Base-by-base conservation (phyloP, 108 stramenopile species). In the Thalassiosira profunda region DNA sequence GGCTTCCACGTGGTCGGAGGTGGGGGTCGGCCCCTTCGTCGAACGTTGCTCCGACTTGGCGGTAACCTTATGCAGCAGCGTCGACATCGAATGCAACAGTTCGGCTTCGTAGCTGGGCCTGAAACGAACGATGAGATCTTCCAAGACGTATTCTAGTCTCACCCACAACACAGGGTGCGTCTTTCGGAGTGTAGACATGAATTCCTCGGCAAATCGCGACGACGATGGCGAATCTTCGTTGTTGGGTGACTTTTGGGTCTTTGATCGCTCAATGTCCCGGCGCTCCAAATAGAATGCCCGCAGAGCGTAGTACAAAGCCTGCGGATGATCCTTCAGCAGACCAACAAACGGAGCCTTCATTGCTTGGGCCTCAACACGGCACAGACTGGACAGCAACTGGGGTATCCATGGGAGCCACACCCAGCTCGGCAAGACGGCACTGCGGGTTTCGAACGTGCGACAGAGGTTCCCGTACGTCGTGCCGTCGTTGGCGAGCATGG, bases 361-460 rank as follows among this genome's bases (percentile, higher is more conserved):
- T 1, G 89, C 78, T 29, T 61, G 43, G 7, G 91, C 91, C 70
- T 94, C 92, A 7, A 63, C 43, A 26, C 95, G 79, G 40, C 86
- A 92, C 42, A 96, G 82, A 33, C 95, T 76, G 11, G 86, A 81
- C 34, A 98, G 72, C 15, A 98, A 66, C 54, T 96, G 92, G 10
- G 96, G 96, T 11, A 96, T 88, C 95, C 96, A 97, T 33, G 96
- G 93, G 0, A 98, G 79, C 96, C 96, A 98, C 6, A 96, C 89
- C 96, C 95, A 97, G 23, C 90, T 82, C 14, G 96, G 98, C 21
- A 96, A 58, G 40, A 75, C 63, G 11, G 70, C 65, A 14, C 84
- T 88, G 25, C 89, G 63, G 21, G 76, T 76, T 66, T 96, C 89
- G 34, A 96, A 60, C 42, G 92, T 91, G 56, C 80, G 76, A 44